Percentiles rank a stretch among this genome's conserved stretches.
Conservation (phyloP, 1,284 basidiomycete species). For the Tylopilus sp. region DNA sequence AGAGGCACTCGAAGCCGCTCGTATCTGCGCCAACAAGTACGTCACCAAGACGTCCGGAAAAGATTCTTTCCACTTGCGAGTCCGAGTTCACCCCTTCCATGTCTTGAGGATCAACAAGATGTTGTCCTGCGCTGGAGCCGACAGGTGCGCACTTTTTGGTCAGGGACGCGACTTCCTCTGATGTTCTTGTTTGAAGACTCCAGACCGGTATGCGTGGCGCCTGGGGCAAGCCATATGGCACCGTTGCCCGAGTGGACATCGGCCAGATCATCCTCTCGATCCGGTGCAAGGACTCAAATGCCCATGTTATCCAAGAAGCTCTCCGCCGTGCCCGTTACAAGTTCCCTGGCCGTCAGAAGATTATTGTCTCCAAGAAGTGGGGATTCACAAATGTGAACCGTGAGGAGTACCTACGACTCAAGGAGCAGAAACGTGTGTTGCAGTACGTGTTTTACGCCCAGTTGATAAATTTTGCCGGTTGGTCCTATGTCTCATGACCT, state of each 20-base stretch:
- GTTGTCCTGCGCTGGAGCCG: conserved; percentile 98
- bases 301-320: conserved; percentile 91
- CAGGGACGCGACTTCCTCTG: fast-evolving
- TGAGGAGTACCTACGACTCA: conserved; percentile 85
- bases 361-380: conserved; percentile 97
- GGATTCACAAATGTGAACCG: conserved; percentile 96
- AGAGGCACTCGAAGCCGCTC: conserved; percentile 96
- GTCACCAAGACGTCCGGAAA: conserved; percentile 98
- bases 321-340: conserved; percentile 98
- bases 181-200: conserved; percentile 49
- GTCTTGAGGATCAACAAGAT: conserved; percentile 99
- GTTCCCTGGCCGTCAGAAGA: conserved; percentile 99
- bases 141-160: conserved; percentile 60
- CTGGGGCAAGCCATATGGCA: conserved; percentile 99
- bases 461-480: neutral
- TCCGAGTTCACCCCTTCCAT: conserved; percentile 98
- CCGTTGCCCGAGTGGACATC: conserved; percentile 93
- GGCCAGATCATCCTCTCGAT: conserved; percentile 97
- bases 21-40: conserved; percentile 99
- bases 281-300: conserved; percentile 88
- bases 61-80: conserved; percentile 98
- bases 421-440: conserved; percentile 83
- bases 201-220: conserved; percentile 99
- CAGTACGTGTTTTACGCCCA: conserved; percentile 53
- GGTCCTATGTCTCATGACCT: conserved; percentile 2